Conservation (phyloP, 306 rosid species). For the Herpetospermum pedunculosum region DNA sequence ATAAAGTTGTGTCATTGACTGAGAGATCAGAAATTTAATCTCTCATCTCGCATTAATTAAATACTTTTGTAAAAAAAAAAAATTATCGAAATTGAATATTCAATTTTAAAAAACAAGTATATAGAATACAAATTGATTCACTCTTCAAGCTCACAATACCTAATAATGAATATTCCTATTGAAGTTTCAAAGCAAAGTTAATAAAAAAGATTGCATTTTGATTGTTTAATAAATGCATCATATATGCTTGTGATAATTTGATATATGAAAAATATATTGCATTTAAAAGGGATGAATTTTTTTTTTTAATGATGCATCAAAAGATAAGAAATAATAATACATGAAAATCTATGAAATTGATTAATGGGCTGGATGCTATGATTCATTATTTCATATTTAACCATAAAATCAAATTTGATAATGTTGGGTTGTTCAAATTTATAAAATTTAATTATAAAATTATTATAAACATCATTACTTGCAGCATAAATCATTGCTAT, state of each 20-base stretch:
- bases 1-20: too few relatives aligned
- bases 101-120: neutral
- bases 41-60: too few relatives aligned
- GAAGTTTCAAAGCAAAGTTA: neutral
- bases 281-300: neutral
- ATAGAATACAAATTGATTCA: neutral
- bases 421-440: neutral
- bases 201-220: neutral
- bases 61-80: too few relatives aligned
- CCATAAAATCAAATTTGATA: neutral
- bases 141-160: too few relatives aligned
- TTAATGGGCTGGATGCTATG: neutral
- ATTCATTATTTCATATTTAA: neutral
- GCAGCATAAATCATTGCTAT: neutral
- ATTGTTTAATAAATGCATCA: slow-evolving; percentile 2
- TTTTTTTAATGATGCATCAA: slow-evolving; percentile 1
- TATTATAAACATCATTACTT: neutral
- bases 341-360: slow-evolving; percentile 5
- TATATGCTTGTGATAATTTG: neutral
- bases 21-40: too few relatives aligned
- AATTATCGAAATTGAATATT: neutral
- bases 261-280: neutral
- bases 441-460: neutral
- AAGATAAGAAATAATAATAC: slow-evolving; percentile 2
- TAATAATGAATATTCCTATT: neutral